Evolutionary conservation across 73 alveolate species (phyloP).

Genomic region (Stentor roeselii): DNA sequence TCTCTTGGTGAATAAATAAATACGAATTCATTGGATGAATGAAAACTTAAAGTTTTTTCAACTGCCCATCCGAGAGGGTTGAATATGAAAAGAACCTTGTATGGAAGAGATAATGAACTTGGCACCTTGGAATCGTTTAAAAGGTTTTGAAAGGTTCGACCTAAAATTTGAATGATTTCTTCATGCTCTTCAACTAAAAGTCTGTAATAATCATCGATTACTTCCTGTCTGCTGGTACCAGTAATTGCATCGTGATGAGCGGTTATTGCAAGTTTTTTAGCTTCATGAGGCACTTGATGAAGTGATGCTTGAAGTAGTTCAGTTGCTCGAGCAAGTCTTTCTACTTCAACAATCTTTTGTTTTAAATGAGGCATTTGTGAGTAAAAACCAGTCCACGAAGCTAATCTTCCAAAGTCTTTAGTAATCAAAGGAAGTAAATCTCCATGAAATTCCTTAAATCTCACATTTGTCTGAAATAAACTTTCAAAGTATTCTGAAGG

Average conservation of each 20-base stretch:
- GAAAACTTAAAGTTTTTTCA: not conserved
- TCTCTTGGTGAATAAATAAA: not conserved
- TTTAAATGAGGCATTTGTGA: constrained; percentile 40
- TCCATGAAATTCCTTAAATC: not conserved
- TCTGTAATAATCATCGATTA: constrained; percentile 46
- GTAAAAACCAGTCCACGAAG: constrained; percentile 25
- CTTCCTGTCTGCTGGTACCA: constrained; percentile 65
- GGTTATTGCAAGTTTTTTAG: constrained; percentile 22
- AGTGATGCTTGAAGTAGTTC: not conserved
- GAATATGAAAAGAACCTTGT: not conserved
- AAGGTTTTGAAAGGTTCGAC: not conserved
- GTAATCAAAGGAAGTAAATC: not conserved
- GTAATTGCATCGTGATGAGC: constrained; percentile 83
- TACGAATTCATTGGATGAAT: not conserved
- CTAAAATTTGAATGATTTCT: not conserved
- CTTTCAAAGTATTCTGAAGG: not conserved
- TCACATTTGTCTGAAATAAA: not conserved
- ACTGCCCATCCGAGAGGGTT: not conserved
- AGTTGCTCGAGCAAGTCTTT: constrained; percentile 21
- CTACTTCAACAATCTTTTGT: constrained; percentile 35
- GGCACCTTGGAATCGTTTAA: not conserved
- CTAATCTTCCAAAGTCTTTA: not conserved
- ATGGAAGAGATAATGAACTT: not conserved
- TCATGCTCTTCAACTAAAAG: not conserved
- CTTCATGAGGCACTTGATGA: not conserved